phyloP scores from a whole-genome alignment of 768 basidiomycete genomes.

The Scleroderma bovista region DNA sequence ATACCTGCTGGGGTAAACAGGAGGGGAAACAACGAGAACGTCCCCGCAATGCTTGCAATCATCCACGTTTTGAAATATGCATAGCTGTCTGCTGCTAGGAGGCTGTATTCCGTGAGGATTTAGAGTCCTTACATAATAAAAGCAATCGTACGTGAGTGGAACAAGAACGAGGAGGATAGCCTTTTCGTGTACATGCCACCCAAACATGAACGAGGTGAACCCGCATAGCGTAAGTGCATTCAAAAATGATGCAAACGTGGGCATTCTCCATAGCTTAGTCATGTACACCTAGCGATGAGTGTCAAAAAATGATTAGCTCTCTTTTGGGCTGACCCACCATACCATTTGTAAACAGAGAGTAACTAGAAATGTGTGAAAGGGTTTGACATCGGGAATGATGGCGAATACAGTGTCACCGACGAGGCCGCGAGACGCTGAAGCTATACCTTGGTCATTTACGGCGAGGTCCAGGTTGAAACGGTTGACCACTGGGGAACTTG shows the following conservation, averaged over 20 bases:
- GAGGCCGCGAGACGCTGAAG: conserved; percentile 83
- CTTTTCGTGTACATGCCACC: conserved; percentile 99
- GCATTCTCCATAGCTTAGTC: conserved; percentile 75
- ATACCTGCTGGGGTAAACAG: conserved; percentile 84
- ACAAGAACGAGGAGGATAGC: conserved; percentile 86
- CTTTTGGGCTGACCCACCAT: conserved; percentile 18
- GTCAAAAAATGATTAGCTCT: neutral
- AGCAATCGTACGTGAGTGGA: conserved; percentile 65
- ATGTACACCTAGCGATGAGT: conserved; percentile 57
- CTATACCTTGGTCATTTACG: conserved; percentile 66
- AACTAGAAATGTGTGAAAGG: conserved; percentile 76
- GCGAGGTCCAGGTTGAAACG: conserved; percentile 42
- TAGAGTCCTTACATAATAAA: neutral
- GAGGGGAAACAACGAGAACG: conserved; percentile 86
- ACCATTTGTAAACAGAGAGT: conserved; percentile 73
- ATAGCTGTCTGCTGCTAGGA: conserved; percentile 78
- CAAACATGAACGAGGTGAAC: conserved; percentile 89
- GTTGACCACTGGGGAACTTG: conserved; percentile 42
- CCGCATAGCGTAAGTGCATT: conserved; percentile 85
- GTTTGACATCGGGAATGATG: conserved; percentile 85
- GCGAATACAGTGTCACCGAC: conserved; percentile 93
- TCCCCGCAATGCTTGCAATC: conserved; percentile 74
- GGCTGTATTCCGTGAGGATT: conserved; percentile 37
- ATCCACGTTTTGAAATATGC: conserved; percentile 84
- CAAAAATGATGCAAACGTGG: conserved; percentile 85